Evolutionary conservation across 2,329 filamentous ascomycete species (phyloP).

Genomic region (Cladosporium sp.): DNA sequence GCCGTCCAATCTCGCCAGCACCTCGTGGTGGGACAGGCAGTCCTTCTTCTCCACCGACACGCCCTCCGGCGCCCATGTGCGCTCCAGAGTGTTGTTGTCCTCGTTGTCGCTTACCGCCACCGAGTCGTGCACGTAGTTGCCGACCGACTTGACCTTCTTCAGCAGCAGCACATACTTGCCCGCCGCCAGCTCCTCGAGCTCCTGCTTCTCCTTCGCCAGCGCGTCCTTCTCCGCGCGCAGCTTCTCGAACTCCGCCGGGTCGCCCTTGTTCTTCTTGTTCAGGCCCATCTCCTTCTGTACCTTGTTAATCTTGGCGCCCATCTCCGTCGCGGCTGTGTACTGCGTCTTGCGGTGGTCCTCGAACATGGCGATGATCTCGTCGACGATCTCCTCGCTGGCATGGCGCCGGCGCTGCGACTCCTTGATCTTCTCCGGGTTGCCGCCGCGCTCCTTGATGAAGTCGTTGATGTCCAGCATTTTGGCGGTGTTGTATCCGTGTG

Average conservation of each 20-base stretch:
- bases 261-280: conserved; percentile 93
- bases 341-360: conserved; percentile 70
- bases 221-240: conserved; percentile 71
- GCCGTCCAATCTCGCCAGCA: conserved; percentile 78
- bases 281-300: conserved; percentile 83
- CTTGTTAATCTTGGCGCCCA: conserved; percentile 78
- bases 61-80: conserved; percentile 75
- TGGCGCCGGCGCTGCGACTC: conserved; percentile 81
- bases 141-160: conserved; percentile 75
- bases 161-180: conserved; percentile 70
- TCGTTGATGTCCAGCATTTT: conserved; percentile 43
- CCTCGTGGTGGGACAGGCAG: conserved; percentile 87
- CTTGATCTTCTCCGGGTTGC: conserved; percentile 83
- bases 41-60: conserved; percentile 67
- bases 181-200: conserved; percentile 63
- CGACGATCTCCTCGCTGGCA: conserved; percentile 76
- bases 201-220: conserved; percentile 76
- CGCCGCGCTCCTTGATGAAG: conserved; percentile 69
- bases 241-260: conserved; percentile 72
- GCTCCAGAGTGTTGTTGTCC: conserved; percentile 70
- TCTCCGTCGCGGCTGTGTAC: conserved; percentile 59
- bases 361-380: conserved; percentile 82
- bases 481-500: conserved; percentile 4
- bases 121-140: conserved; percentile 84
- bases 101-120: conserved; percentile 80